These are phyloP conservation scores for Cladophialophora yegresii DNA, from an alignment of 2,329 filamentous ascomycete species.

Conservation along the genomic window DNA sequence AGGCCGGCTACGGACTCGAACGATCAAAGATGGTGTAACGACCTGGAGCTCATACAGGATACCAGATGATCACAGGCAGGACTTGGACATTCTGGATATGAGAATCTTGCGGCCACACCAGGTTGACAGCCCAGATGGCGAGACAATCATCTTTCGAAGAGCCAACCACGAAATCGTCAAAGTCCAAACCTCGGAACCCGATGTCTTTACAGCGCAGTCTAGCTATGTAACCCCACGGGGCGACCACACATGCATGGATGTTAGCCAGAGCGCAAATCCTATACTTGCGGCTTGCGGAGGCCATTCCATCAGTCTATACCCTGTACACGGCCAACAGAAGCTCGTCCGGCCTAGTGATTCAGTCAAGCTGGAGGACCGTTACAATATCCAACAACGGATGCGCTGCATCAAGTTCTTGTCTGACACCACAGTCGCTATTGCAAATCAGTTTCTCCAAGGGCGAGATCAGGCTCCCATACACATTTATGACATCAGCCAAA, in stretches of 20 bases:
- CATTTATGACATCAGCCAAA: constrained; percentile 55
- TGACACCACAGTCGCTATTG: constrained; percentile 54
- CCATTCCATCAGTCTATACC: constrained; percentile 52
- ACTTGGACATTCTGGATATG: constrained; percentile 62
- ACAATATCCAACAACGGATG: constrained; percentile 40
- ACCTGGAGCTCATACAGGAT: constrained; percentile 36
- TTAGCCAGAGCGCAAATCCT: constrained; percentile 46
- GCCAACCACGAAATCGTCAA: constrained; percentile 52
- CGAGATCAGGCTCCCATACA: constrained; percentile 47
- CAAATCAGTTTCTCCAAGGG: constrained; percentile 45
- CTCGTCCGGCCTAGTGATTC: constrained; percentile 44
- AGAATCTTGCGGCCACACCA: constrained; percentile 54
- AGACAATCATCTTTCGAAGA: constrained; percentile 58
- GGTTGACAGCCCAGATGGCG: constrained; percentile 40
- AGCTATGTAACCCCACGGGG: constrained; percentile 46
- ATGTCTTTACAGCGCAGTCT: constrained; percentile 41
- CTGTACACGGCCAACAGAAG: constrained; percentile 41
- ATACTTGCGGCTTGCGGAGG: constrained; percentile 58
- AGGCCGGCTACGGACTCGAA: constrained; percentile 56
- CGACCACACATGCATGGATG: constrained; percentile 52
- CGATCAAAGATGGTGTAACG: constrained; percentile 48
- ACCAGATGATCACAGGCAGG: constrained; percentile 35
- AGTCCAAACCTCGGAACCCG: constrained; percentile 43
- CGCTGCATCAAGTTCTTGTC: constrained; percentile 59
- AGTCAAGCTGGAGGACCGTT: constrained; percentile 37